Conservation (phyloP, 306 rosid species). For the Neltuma alba region DNA sequence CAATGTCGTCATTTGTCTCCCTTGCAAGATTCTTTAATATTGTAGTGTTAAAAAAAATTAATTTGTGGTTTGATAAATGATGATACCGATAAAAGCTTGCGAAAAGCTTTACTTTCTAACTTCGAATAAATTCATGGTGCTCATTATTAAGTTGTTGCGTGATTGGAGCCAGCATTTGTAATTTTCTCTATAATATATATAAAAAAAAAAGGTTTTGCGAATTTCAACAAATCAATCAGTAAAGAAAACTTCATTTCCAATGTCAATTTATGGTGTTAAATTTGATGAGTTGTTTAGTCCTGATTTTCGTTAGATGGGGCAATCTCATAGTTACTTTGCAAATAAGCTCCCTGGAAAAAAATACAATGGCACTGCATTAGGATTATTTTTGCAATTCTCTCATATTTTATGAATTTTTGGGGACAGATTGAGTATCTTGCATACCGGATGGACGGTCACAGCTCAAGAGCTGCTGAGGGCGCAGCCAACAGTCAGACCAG, state of each 20-base stretch:
- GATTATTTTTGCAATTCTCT: background rate
- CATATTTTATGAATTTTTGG: background rate
- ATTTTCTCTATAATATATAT: too few relatives aligned
- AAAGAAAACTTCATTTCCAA: background rate
- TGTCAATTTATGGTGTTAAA: background rate
- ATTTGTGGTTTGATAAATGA: background rate
- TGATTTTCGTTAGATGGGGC: background rate
- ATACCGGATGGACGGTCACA: constrained; percentile 21
- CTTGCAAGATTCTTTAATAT: background rate
- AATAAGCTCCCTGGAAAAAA: background rate
- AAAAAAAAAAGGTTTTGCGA: background rate
- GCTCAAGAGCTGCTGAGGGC: background rate
- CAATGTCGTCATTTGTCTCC: background rate
- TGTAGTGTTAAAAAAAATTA: background rate
- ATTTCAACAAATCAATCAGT: background rate
- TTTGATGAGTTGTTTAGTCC: constrained; percentile 7
- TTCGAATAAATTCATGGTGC: background rate
- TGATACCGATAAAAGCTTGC: background rate
- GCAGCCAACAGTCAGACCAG: background rate
- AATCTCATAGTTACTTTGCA: background rate
- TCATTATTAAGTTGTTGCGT: background rate
- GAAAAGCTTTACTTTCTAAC: background rate
- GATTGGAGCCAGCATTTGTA: background rate
- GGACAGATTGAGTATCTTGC: constrained; percentile 3
- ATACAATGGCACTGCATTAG: background rate